Conservation (phyloP, 371 early-diverging fungal genomes). For the Dinochytrium kinnereticum region DNA sequence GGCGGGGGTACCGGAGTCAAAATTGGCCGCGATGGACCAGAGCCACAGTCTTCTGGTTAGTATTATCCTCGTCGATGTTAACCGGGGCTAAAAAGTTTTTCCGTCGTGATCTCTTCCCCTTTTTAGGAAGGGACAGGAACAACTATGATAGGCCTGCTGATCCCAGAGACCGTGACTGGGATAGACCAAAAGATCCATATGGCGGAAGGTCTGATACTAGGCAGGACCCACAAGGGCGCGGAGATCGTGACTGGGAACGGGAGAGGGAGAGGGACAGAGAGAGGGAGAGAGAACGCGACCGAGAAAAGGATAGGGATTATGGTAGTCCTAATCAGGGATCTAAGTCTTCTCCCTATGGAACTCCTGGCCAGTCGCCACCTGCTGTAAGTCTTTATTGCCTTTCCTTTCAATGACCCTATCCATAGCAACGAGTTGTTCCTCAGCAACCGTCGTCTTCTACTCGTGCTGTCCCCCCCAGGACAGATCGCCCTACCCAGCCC, state of each 20-base stretch:
- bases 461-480: conserved; percentile 18
- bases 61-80: too few species aligned
- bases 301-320: conserved; percentile 20
- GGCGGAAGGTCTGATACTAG: background rate
- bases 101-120: too few species aligned
- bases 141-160: conserved; percentile 1
- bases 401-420: background rate
- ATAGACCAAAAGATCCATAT: background rate
- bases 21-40: background rate
- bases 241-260: conserved; percentile 23
- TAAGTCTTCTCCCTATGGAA: conserved; percentile 11
- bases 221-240: background rate
- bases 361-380: conserved; percentile 13
- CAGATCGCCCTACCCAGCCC: conserved; percentile 20
- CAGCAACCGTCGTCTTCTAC: conserved; percentile 24
- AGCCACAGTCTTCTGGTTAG: background rate
- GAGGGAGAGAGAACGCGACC: conserved; percentile 17
- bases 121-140: conserved; percentile 1
- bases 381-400: conserved; percentile 10
- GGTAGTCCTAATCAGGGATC: background rate
- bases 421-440: conserved; percentile 11
- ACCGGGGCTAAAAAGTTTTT: too few species aligned
- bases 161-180: conserved; percentile 5
- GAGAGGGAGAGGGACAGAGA: conserved; percentile 29
- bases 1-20: conserved; percentile 8